phyloP scores from a whole-genome alignment of 768 basidiomycete species.

The Russula griseocarnosa region DNA sequence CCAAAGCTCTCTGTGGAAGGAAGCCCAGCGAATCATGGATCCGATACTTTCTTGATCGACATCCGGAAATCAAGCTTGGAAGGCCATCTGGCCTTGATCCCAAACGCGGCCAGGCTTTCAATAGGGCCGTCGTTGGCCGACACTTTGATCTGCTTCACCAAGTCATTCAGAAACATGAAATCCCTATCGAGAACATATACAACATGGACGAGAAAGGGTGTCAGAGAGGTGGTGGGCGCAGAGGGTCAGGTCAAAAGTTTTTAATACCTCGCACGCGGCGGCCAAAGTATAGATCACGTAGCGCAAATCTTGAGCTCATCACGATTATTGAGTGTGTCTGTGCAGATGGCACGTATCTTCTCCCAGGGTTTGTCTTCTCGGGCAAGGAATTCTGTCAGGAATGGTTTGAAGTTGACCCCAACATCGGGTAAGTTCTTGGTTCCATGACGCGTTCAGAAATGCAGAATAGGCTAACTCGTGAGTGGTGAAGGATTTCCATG shows the following conservation, averaged over 20 bases:
- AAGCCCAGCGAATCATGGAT: too few relatives aligned
- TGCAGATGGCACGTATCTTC: neutral
- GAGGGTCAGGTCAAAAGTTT: neutral
- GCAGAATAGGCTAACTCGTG: too few relatives aligned
- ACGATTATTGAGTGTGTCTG: conserved; percentile 11
- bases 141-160: conserved; percentile 10
- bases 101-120: conserved; percentile 37
- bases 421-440: neutral
- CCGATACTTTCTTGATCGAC: too few relatives aligned
- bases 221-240: conserved; percentile 6
- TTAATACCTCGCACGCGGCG: neutral
- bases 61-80: conserved; percentile 29
- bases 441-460: too few relatives aligned
- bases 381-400: neutral
- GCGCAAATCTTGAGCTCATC: conserved; percentile 5
- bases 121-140: conserved; percentile 27
- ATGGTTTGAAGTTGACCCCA: conserved; percentile 2
- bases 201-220: neutral
- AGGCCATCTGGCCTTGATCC: conserved; percentile 36
- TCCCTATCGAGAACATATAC: too few relatives aligned
- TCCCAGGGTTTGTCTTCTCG: neutral
- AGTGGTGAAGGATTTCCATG: neutral
- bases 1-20: neutral
- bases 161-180: neutral
- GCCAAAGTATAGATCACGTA: neutral